Evolutionary conservation across 1,139 yeast genomes (phyloP).

Genomic region (Casaregolazyma suthepensis): DNA sequence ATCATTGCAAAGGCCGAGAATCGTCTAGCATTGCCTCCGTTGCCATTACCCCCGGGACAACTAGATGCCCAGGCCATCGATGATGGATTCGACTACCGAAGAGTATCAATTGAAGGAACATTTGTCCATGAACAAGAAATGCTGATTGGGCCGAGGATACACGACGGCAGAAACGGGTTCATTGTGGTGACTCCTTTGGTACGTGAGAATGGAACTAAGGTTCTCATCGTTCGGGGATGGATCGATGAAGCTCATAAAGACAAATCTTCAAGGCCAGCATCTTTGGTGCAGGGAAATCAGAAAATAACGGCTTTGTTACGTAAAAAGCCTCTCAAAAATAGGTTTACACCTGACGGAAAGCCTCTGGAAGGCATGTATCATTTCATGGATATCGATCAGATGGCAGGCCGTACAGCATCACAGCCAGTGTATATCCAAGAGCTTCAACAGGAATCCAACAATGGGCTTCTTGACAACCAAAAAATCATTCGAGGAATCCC

Average conservation of each 20-base stretch:
- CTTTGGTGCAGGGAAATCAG: constrained; percentile 70
- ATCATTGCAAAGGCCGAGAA: constrained; percentile 80
- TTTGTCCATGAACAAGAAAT: constrained; percentile 84
- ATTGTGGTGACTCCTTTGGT: constrained; percentile 75
- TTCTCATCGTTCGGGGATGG: constrained; percentile 92
- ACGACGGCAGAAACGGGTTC: constrained; percentile 74
- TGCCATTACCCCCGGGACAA: constrained; percentile 51
- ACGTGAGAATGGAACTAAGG: constrained; percentile 62
- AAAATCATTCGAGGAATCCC: constrained; percentile 77
- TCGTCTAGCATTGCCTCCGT: constrained; percentile 64
- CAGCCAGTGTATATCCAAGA: constrained; percentile 77
- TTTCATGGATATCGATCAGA: constrained; percentile 72
- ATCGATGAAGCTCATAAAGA: constrained; percentile 64
- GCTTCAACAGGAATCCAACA: constrained; percentile 29
- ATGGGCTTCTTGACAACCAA: constrained; percentile 27
- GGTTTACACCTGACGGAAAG: constrained; percentile 73
- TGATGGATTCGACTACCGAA: constrained; percentile 72
- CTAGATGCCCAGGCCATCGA: constrained; percentile 37
- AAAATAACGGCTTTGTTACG: constrained; percentile 70
- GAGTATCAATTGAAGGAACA: constrained; percentile 65
- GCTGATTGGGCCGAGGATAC: constrained; percentile 84
- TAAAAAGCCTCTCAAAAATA: constrained; percentile 62
- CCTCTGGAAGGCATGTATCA: constrained; percentile 50
- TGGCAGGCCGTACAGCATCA: constrained; percentile 64
- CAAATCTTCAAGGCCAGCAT: constrained; percentile 57